These are phyloP conservation scores for Blastomyces silverae DNA, from an alignment of 2,329 filamentous ascomycete genomes.

Conservation along the genomic window DNA sequence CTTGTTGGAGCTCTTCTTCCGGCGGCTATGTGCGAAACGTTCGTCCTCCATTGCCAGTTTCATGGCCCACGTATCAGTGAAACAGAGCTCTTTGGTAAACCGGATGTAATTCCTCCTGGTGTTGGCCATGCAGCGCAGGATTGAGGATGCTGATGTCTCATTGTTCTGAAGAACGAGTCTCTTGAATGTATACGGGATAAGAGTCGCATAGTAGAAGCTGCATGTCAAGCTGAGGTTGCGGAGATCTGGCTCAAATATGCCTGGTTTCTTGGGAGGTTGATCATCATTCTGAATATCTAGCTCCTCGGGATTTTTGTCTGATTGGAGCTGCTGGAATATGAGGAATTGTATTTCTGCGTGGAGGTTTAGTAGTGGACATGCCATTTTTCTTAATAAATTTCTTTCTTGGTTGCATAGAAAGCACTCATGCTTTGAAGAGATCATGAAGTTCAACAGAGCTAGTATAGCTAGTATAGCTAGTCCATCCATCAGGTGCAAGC, in stretches of 20 bases:
- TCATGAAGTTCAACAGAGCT: neutral
- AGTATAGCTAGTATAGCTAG: neutral
- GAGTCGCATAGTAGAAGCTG: neutral
- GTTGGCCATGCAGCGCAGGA: neutral
- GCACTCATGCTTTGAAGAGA: neutral
- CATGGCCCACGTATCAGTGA: neutral
- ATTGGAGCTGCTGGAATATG: neutral
- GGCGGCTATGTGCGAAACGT: neutral
- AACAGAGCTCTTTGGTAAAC: neutral
- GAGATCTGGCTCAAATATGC: neutral
- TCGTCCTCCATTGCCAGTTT: neutral
- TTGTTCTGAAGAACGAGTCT: neutral
- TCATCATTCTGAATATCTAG: neutral
- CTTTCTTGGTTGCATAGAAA: neutral
- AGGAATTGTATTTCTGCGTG: neutral
- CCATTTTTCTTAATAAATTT: neutral
- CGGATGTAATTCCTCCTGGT: neutral
- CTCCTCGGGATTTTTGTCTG: neutral
- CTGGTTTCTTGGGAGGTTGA: neutral
- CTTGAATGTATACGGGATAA: neutral
- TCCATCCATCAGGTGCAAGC: too few species aligned
- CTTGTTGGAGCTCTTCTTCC: neutral
- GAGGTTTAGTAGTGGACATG: neutral
- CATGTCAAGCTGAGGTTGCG: conserved; percentile 1
- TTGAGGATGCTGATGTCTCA: neutral